A percentile compares a stretch with the other conserved stretches of the same genome.
Evolutionary conservation across 1,139 yeast species (phyloP).

Genomic region (Hansenula sp.): DNA sequence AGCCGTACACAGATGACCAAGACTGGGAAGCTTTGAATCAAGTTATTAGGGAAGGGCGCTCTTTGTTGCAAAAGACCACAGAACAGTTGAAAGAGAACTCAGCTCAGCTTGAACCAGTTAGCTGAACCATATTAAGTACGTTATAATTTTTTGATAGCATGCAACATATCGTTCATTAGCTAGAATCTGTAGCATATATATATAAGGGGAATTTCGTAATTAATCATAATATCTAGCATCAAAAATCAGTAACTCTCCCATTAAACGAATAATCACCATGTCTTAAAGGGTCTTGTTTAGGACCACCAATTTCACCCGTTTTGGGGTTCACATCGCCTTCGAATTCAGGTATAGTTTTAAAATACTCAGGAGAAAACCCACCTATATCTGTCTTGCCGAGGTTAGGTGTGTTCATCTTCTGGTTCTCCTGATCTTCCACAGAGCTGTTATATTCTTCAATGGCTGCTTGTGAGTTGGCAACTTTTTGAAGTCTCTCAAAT

Average conservation of each 20-base stretch:
- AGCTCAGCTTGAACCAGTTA: conserved; percentile 11
- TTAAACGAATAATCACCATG: conserved; percentile 95
- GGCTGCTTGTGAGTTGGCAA: conserved; percentile 78
- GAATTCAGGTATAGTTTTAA: conserved; percentile 86
- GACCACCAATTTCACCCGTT: conserved; percentile 96
- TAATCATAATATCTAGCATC: too few relatives aligned
- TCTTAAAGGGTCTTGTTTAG: conserved; percentile 94
- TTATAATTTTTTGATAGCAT: too few relatives aligned
- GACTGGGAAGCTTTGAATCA: conserved; percentile 16
- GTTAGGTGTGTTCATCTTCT: conserved; percentile 34
- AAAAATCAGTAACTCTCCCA: conserved; percentile 95
- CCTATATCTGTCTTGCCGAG: conserved; percentile 56
- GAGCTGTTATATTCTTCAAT: conserved; percentile 69
- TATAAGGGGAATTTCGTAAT: too few relatives aligned
- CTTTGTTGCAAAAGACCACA: conserved; percentile 11
- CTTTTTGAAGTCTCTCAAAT: conserved; percentile 78
- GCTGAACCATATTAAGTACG: too few relatives aligned
- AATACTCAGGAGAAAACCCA: conserved; percentile 62
- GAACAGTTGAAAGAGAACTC: conserved; percentile 8
- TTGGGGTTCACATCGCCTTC: conserved; percentile 92
- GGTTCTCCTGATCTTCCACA: conserved; percentile 33
- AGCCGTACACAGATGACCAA: not conserved
- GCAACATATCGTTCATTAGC: too few relatives aligned
- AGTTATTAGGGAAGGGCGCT: conserved; percentile 15
- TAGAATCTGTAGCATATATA: too few relatives aligned